Evolutionary conservation across 139 green algal species (phyloP).

Genomic region (Yamagishiella unicocca): DNA sequence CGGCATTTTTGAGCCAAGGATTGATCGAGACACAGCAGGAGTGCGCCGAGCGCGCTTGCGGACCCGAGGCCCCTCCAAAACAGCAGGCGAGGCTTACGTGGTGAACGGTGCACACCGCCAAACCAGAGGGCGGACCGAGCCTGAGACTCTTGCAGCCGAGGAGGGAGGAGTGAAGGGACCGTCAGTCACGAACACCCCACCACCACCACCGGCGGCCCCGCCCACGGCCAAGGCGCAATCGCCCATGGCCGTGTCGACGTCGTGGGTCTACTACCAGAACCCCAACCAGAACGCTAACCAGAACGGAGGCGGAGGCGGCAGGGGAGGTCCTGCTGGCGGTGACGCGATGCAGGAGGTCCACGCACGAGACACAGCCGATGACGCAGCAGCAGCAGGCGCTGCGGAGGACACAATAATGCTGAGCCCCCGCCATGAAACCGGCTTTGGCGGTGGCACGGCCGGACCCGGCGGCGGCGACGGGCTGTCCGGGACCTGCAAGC

Average conservation of each 20-base stretch:
- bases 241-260: constrained; percentile 21
- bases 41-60: no score
- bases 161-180: background rate
- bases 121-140: no score
- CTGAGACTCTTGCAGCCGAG: no score
- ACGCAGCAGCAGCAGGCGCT: background rate
- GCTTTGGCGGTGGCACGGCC: background rate
- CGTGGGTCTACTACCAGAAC: constrained; percentile 26
- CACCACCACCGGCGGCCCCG: background rate
- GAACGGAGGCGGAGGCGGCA: background rate
- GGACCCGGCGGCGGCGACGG: background rate
- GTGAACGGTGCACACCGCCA: no score
- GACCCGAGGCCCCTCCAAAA: no score
- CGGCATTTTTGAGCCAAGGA: no score
- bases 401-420: background rate
- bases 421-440: constrained; percentile 13
- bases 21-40: no score
- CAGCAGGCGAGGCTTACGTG: no score
- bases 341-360: constrained; percentile 2
- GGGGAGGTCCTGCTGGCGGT: background rate
- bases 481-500: background rate
- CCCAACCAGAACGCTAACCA: constrained; percentile 13
- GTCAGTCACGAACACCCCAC: background rate
- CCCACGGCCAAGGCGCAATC: no score
- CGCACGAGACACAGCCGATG: background rate